Percentiles rank a stretch among this genome's conserved stretches.
phyloP scores from a whole-genome alignment of 1,284 basidiomycete species.

The Singerocomus inundabilis region DNA sequence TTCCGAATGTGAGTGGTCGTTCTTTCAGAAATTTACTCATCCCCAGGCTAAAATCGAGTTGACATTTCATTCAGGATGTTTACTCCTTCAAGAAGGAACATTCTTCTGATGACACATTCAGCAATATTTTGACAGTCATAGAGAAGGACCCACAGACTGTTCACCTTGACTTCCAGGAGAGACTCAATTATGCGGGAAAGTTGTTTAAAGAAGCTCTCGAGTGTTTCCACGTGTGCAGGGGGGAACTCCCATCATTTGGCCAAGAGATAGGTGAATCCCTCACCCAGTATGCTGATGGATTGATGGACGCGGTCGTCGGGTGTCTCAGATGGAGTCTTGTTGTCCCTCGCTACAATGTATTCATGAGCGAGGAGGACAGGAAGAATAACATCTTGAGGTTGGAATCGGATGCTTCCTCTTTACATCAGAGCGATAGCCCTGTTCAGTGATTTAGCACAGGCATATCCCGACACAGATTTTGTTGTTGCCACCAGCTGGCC shows the following conservation, averaged over 20 bases:
- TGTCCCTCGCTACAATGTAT: background rate
- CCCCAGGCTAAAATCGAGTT: no score
- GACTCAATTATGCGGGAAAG: constrained; percentile 14
- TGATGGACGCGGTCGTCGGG: background rate
- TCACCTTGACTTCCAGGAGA: constrained; percentile 21
- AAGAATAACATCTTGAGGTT: background rate
- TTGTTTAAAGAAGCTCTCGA: constrained; percentile 13
- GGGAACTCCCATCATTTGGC: constrained; percentile 5
- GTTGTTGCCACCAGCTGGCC: no score
- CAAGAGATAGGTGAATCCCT: background rate
- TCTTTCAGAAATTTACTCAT: background rate
- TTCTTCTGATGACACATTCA: background rate
- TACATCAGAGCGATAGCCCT: no score
- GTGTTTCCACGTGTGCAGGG: constrained; percentile 7
- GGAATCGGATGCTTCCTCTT: background rate
- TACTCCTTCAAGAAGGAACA: constrained; percentile 1
- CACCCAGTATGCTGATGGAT: background rate
- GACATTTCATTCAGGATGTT: background rate
- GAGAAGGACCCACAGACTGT: constrained; percentile 13
- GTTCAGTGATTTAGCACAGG: no score
- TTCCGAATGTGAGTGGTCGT: background rate
- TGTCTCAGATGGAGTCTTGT: background rate
- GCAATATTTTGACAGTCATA: constrained; percentile 17
- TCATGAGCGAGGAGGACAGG: background rate
- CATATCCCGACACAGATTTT: no score